Evolutionary conservation across 495 filamentous ascomycete species (phyloP), one percentile per base, ranked within the genome.

Genomic region (Amphirosellinia nigrospora): DNA sequence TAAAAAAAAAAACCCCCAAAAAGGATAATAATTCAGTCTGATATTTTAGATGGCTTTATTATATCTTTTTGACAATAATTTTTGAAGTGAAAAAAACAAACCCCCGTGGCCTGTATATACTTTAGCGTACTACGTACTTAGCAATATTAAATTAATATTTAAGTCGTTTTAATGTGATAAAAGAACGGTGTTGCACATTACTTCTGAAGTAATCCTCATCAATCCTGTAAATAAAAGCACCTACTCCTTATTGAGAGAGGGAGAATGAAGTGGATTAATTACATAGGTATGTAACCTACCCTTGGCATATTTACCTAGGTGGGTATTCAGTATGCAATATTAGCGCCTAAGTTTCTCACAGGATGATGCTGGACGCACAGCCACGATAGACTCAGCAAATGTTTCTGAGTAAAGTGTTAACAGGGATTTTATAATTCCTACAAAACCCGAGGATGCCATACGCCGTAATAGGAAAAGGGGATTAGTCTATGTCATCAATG

Each of bases 351-450:
- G 10, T 7, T 28, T 53, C 10, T 28, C 15, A 53, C 13, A 53
- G 3, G 50, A 53, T 53, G 26, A 30, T 10, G 50, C 50, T 4
- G 2, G 11, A 11, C 28, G 26, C 23, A 53, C 23, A 53, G 50
- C 50, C 50, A 30, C 50, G 4, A 53, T 53, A 26, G 50, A 53
- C 23, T 53, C 23, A 52, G 48, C 48, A 52, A 53, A 53, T 19
- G 9, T 53, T 30, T 16, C 50, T 11, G 0, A 6, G 23, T 21
- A 21, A 7, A 4, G 43, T 39, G 3, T 28, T 28, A 28, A 26
- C 26, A 28, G 28, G 11, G 8, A 9, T 9, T 52, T 52, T 23
- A 52, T 52, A 50, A 7, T 50, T 13, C 10, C 7, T 28, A 52
- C 10, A 52, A 26, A 15, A 52, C 26, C 9, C 10, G 9, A 52